Conservation (phyloP, 2,329 filamentous ascomycete genomes). For the Botrytis fabae region DNA sequence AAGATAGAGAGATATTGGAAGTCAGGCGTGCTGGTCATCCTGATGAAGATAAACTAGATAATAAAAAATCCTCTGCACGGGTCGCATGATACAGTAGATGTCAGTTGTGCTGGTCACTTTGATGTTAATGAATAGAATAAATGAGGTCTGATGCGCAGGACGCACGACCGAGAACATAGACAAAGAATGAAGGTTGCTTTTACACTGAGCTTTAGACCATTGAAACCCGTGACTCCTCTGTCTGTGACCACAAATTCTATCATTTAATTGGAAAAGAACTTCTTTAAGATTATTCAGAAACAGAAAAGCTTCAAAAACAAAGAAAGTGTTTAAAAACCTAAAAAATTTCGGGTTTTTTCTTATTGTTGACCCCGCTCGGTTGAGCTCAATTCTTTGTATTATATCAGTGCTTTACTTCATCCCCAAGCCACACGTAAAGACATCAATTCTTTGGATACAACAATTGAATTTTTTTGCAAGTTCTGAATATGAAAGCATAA, state of each 20-base stretch:
- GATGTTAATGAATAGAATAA: neutral
- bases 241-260: neutral
- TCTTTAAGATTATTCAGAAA: neutral
- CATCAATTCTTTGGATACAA: neutral
- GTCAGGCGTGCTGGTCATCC: neutral
- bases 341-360: neutral
- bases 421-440: neutral
- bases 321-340: neutral
- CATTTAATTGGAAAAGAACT: no score
- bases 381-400: neutral
- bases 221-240: neutral
- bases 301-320: rapidly evolving
- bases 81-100: neutral
- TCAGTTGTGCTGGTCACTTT: neutral
- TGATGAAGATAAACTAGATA: neutral
- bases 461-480: neutral
- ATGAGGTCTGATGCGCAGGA: neutral
- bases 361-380: neutral
- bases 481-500: neutral
- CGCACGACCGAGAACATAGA: neutral
- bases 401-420: neutral
- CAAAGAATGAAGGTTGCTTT: neutral
- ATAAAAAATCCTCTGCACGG: neutral
- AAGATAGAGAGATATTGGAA: neutral
- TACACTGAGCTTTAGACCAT: neutral